Conservation (phyloP, 768 basidiomycete species). For the Suillus plorans region DNA sequence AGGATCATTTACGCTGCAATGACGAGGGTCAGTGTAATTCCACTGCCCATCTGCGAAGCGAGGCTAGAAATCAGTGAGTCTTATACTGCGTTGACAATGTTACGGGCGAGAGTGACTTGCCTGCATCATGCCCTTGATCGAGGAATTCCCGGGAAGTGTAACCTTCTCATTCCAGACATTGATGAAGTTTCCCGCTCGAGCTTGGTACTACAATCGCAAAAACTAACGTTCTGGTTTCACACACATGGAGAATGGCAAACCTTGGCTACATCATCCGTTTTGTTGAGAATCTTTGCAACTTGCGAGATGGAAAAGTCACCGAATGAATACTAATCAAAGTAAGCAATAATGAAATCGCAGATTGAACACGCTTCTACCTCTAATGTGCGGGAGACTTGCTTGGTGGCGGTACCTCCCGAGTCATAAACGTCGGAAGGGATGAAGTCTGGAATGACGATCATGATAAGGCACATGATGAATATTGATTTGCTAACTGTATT, state of each 20-base stretch:
- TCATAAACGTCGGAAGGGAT: conserved; percentile 32
- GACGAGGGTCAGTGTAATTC: conserved; percentile 64
- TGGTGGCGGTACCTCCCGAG: conserved; percentile 54
- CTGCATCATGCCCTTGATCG: conserved; percentile 62
- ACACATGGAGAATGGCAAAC: conserved; percentile 26
- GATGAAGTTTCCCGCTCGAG: conserved; percentile 53
- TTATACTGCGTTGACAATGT: not conserved
- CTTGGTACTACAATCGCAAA: conserved; percentile 42
- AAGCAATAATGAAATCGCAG: not conserved
- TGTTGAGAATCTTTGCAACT: conserved; percentile 56
- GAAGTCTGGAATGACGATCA: conserved; percentile 19
- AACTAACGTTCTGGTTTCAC: not conserved
- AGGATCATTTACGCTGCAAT: conserved; percentile 66
- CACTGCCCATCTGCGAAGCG: conserved; percentile 56
- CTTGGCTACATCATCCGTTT: conserved; percentile 49
- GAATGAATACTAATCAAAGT: conserved; percentile 50
- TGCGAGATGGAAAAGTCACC: conserved; percentile 65
- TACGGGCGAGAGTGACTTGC: conserved; percentile 25
- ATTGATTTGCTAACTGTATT: conserved; percentile 36
- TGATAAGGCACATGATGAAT: not conserved
- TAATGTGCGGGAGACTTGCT: conserved; percentile 60
- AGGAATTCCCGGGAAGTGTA: conserved; percentile 46
- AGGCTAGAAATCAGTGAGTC: conserved; percentile 36
- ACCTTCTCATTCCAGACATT: conserved; percentile 62
- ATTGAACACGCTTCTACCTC: conserved; percentile 40